A percentile compares a stretch with the other conserved stretches of the same genome.
These are phyloP conservation scores for Talaromyces liani DNA, from an alignment of 495 filamentous ascomycete species.

Conservation along the genomic window DNA sequence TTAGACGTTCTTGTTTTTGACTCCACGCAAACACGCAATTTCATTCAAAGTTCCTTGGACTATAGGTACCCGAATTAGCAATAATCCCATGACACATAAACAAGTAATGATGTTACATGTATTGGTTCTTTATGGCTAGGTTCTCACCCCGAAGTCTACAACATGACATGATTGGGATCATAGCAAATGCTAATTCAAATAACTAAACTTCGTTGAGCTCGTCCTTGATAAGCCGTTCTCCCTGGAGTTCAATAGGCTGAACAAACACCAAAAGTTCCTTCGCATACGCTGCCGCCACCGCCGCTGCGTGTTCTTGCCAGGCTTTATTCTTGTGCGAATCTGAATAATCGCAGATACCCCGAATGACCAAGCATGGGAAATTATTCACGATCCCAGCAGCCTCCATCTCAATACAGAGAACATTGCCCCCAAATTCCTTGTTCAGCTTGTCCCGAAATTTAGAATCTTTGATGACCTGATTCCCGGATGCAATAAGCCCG, in stretches of 20 bases:
- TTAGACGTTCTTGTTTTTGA: background rate
- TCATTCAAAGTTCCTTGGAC: background rate
- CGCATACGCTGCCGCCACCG: background rate
- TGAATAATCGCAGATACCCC: too few relatives aligned
- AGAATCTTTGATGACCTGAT: conserved; percentile 16
- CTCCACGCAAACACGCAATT: background rate
- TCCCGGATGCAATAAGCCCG: conserved; percentile 18
- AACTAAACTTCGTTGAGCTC: background rate
- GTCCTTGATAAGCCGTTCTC: background rate
- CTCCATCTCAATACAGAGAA: too few relatives aligned
- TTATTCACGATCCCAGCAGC: too few relatives aligned
- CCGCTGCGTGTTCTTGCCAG: too few relatives aligned
- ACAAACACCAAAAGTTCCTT: conserved; percentile 10
- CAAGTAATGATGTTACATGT: too few relatives aligned
- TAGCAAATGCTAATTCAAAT: background rate
- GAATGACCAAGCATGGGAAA: too few relatives aligned
- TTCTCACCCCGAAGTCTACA: too few relatives aligned
- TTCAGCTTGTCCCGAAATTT: conserved; percentile 8
- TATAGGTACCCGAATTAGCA: background rate
- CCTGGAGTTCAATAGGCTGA: background rate
- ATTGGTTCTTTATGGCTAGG: too few relatives aligned
- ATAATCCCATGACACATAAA: background rate
- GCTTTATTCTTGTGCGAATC: too few relatives aligned
- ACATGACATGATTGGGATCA: too few relatives aligned
- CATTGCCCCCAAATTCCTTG: background rate